Percentiles rank a stretch among this genome's conserved stretches.
Conservation (phyloP, 352 stramenopile genomes). For the Globisporangium cystogenes region DNA sequence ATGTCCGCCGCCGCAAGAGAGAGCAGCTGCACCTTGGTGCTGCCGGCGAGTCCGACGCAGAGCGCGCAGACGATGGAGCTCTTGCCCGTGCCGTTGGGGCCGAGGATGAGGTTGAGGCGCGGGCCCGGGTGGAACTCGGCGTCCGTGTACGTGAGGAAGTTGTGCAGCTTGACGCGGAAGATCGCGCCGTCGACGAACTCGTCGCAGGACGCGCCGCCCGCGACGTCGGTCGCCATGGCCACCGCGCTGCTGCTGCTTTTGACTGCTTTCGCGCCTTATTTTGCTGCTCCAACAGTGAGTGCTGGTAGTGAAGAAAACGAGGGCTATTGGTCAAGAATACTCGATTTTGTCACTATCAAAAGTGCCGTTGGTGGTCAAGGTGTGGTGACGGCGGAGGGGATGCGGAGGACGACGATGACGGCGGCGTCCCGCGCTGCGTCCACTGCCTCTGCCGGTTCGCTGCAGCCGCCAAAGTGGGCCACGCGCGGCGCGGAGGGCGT, state of each 20-base stretch:
- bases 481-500: conserved; percentile 6
- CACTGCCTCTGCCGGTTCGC: neutral
- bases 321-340: neutral
- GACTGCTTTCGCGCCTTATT: neutral
- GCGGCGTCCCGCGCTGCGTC: neutral
- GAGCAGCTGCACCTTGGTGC: conserved; percentile 88
- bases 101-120: conserved; percentile 97
- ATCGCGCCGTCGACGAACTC: conserved; percentile 87
- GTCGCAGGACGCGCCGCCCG: conserved; percentile 28
- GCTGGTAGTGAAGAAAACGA: conserved; percentile 18
- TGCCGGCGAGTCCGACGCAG: conserved; percentile 94
- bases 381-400: too few species aligned
- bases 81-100: conserved; percentile 95
- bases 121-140: conserved; percentile 88
- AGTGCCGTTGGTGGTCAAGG: too few species aligned
- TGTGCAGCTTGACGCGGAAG: conserved; percentile 89
- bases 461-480: conserved; percentile 6
- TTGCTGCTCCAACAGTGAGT: too few species aligned
- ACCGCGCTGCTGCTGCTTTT: neutral
- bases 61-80: conserved; percentile 96
- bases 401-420: neutral
- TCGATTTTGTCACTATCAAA: neutral
- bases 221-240: conserved; percentile 18
- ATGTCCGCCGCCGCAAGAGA: too few species aligned
- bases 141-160: conserved; percentile 94